These are phyloP conservation scores for Pelagomonas calceolata DNA, from an alignment of 108 stramenopile species.

Conservation along the genomic window DNA sequence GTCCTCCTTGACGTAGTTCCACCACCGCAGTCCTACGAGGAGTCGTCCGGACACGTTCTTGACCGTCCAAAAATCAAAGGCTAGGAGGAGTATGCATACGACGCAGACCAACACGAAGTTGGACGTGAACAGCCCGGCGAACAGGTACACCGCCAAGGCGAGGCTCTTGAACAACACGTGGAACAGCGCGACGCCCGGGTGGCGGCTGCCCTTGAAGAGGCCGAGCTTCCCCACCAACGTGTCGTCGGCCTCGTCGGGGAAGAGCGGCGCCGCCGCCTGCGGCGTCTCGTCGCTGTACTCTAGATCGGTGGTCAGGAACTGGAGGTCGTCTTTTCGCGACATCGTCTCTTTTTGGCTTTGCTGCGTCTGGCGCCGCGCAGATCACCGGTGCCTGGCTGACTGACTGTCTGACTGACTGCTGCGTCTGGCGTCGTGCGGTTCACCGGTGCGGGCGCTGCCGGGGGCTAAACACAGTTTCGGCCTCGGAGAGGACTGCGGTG, in stretches of 20 bases:
- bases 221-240: neutral
- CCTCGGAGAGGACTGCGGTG: too few species aligned
- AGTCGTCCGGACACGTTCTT: constrained; percentile 76
- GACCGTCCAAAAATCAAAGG: constrained; percentile 95
- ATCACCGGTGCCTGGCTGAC: too few species aligned
- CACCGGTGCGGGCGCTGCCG: too few species aligned
- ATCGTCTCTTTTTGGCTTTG: too few species aligned
- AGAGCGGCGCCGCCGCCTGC: neutral
- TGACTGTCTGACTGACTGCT: too few species aligned
- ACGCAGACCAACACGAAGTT: constrained; percentile 80
- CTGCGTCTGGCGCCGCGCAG: too few species aligned
- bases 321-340: neutral
- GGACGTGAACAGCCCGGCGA: constrained; percentile 57
- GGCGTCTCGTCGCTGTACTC: neutral
- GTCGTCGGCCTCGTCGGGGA: neutral
- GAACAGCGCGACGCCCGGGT: constrained; percentile 75
- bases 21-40: constrained; percentile 90
- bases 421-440: too few species aligned
- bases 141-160: constrained; percentile 70
- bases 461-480: too few species aligned
- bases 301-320: neutral
- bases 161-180: constrained; percentile 78
- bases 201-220: constrained; percentile 42
- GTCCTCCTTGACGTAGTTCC: constrained; percentile 70
- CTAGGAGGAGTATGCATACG: constrained; percentile 71